A percentile compares a stretch with the other conserved stretches of the same genome.
Conservation (phyloP, 2,329 filamentous ascomycete genomes). For the Fusarium robinianum region DNA sequence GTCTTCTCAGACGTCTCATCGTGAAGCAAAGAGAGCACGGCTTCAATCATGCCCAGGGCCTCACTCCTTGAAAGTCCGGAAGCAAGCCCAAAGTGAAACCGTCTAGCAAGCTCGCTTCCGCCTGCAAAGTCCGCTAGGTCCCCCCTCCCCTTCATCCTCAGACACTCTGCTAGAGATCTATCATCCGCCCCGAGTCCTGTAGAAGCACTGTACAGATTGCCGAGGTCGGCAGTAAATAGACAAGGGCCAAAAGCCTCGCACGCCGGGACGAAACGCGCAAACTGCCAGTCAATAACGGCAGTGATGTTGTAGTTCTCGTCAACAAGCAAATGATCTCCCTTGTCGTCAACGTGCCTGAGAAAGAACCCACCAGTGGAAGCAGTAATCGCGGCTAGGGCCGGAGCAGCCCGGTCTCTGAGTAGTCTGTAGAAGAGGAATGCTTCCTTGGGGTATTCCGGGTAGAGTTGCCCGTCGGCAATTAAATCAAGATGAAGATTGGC, state of each 20-base stretch:
- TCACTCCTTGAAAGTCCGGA: background rate
- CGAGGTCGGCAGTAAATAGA: slow-evolving; percentile 9
- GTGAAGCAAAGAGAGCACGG: slow-evolving; percentile 3
- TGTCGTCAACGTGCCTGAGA: slow-evolving; percentile 12
- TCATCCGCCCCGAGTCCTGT: slow-evolving; percentile 1
- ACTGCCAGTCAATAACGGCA: slow-evolving; percentile 15
- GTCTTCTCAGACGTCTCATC: background rate
- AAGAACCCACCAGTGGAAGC: background rate
- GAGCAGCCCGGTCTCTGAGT: slow-evolving; percentile 4
- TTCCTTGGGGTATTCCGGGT: slow-evolving; percentile 7
- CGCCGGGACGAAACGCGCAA: slow-evolving; percentile 11
- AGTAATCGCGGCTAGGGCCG: background rate
- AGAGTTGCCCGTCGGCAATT: slow-evolving; percentile 10
- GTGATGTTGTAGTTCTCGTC: slow-evolving; percentile 10
- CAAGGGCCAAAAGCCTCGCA: slow-evolving; percentile 10
- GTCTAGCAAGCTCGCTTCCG: slow-evolving; percentile 2
- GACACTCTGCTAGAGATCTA: background rate
- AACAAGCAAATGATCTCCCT: slow-evolving; percentile 6
- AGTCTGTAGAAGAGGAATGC: slow-evolving; percentile 5
- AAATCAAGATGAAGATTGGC: background rate
- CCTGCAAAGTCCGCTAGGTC: background rate
- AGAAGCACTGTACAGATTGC: background rate
- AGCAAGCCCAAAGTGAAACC: slow-evolving; percentile 3
- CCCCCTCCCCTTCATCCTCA: background rate
- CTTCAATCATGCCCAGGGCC: background rate